Evolutionary conservation across 345 rosid genomes (phyloP).

Genomic region (Linum trigynum): DNA sequence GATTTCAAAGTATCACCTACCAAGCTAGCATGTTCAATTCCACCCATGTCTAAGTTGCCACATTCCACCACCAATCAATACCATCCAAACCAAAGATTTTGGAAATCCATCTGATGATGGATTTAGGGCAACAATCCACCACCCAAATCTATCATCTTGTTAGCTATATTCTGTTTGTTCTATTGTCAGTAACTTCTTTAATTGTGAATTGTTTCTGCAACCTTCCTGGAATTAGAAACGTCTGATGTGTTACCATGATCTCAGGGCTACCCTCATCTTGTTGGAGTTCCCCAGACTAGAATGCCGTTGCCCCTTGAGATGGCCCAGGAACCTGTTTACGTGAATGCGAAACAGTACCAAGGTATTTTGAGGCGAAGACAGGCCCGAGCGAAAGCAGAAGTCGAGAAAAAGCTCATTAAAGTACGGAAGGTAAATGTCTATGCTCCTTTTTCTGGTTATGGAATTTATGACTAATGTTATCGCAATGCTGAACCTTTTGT

Average conservation of each 20-base stretch:
- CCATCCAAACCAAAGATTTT: too few relatives aligned
- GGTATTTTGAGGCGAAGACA: slow-evolving; percentile 63
- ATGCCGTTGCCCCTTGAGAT: slow-evolving; percentile 64
- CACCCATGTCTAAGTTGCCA: too few relatives aligned
- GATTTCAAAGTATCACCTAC: too few relatives aligned
- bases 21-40: too few relatives aligned
- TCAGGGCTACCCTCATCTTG: slow-evolving; percentile 36
- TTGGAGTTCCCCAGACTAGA: slow-evolving; percentile 45
- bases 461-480: not conserved
- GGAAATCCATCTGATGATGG: too few relatives aligned
- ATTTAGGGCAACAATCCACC: too few relatives aligned
- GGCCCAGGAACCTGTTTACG: slow-evolving; percentile 68
- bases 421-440: slow-evolving; percentile 41
- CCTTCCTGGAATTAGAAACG: not conserved
- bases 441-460: not conserved
- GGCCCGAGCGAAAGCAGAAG: slow-evolving; percentile 65
- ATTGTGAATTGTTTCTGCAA: not conserved
- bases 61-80: too few relatives aligned
- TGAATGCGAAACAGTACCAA: slow-evolving; percentile 65
- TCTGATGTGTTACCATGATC: not conserved
- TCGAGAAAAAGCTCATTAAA: slow-evolving; percentile 46
- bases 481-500: not conserved
- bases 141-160: too few relatives aligned
- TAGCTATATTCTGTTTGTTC: too few relatives aligned
- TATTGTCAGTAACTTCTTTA: too few relatives aligned